Base-by-base conservation (phyloP, 306 rosid genomes). In the Elaeagnus macrophylla region DNA sequence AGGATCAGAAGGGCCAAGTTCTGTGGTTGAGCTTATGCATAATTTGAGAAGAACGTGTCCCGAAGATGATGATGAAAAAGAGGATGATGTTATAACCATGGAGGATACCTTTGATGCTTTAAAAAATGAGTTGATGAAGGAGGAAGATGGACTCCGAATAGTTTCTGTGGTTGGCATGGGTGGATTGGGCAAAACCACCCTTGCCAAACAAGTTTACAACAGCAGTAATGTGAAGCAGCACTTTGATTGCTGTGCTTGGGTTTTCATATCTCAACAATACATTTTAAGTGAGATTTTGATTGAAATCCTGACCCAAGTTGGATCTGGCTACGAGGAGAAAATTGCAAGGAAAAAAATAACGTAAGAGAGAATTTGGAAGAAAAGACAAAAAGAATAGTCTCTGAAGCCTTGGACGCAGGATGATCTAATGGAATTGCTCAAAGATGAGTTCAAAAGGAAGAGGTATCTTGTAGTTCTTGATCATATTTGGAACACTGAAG, bases 401-500 rank as follows among this genome's bases (percentile, higher is more conserved):
- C 8, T 45, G n/a, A 32, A 2, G 6, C 2, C 1, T 1, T 0
- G 32, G 6, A 7, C 12, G 13, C 42, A 58, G 12, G 6, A 1
- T 35, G 14, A 45, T 5, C 10, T 58, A 8, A 10, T 44, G 25
- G 13, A n/a, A 20, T 8, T 7, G 13, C 11, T 58, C 2, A 32
- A n/a, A 32, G 32, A 32, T 0, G 14, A 32, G 43, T 50, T 51
- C 38, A 35, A 62, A 48, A 68, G 54, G 18, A 80, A 65, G 45
- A 59, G 48, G 25, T 83, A 73, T 51, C 68, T 80, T 51, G 72
- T 83, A 10, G 59, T 83, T 36, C 64, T 83, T 12, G 91, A 83
- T 70, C 84, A 83, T 42, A 67, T 83, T 43, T 80, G 86, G 84
- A 67, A 44, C 35, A 35, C 25, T 17, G 69, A 59, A 2, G 60